A percentile compares a stretch with the other conserved stretches of the same genome.
Conservation (phyloP, 805 yeast genomes). For the Saccharomycopsis fodiens region DNA sequence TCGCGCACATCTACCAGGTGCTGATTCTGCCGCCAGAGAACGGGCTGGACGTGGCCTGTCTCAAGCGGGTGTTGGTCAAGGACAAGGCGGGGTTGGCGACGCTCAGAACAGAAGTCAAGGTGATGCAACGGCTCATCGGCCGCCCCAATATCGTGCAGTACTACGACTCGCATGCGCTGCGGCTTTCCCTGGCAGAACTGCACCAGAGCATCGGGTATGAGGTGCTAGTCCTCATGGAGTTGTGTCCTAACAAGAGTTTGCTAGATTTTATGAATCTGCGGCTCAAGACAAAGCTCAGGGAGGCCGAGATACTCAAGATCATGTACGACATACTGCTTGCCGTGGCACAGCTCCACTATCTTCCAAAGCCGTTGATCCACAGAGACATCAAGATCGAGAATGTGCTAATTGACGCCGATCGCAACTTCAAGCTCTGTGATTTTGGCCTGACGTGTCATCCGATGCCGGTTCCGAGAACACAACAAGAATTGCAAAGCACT, state of each 20-base stretch:
- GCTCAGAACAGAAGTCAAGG: constrained; percentile 69
- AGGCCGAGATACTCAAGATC: constrained; percentile 70
- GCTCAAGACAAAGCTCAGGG: constrained; percentile 68
- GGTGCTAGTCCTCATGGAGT: constrained; percentile 87
- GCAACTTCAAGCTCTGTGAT: constrained; percentile 66
- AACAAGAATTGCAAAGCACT: constrained; percentile 50
- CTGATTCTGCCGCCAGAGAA: constrained; percentile 41
- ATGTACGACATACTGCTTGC: constrained; percentile 78
- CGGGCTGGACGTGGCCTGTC: constrained; percentile 48
- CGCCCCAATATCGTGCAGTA: constrained; percentile 58
- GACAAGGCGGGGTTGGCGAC: constrained; percentile 60
- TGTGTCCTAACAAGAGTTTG: constrained; percentile 80
- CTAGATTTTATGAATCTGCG: constrained; percentile 87
- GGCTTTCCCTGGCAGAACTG: constrained; percentile 28
- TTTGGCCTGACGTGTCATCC: constrained; percentile 73
- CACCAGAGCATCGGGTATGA: constrained; percentile 51
- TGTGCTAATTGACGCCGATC: constrained; percentile 53
- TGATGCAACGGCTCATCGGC: constrained; percentile 55
- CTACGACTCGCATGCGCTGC: constrained; percentile 70
- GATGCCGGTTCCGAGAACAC: constrained; percentile 52
- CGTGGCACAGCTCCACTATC: constrained; percentile 75
- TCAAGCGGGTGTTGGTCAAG: constrained; percentile 68
- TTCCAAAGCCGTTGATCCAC: constrained; percentile 66
- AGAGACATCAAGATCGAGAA: constrained; percentile 83
- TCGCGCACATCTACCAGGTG: constrained; percentile 72